phyloP scores from a whole-genome alignment of 352 stramenopile genomes.

The Phytophthora capsici region DNA sequence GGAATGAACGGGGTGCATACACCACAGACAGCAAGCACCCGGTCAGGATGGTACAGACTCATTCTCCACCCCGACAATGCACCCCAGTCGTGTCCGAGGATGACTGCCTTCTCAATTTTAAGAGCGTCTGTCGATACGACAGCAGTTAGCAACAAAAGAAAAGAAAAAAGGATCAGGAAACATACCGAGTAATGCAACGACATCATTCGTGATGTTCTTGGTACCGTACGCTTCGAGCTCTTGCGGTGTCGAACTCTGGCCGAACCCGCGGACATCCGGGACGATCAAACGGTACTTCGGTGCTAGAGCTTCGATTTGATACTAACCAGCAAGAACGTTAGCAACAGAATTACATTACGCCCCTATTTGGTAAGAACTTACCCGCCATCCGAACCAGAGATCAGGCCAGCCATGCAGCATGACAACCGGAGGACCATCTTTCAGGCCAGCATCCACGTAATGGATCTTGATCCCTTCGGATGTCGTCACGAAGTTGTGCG shows the following conservation, averaged over 20 bases:
- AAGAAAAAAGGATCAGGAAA: not conserved
- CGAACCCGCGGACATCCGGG: constrained; percentile 60
- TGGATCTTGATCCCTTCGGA: constrained; percentile 48
- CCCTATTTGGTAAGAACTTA: constrained; percentile 15
- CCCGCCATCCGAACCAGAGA: constrained; percentile 65
- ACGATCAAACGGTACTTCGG: constrained; percentile 65
- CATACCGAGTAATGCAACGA: constrained; percentile 47
- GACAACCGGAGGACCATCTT: constrained; percentile 53
- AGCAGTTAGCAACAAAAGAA: not conserved
- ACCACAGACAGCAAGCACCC: constrained; percentile 56
- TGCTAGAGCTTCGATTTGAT: constrained; percentile 57
- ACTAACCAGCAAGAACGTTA: constrained; percentile 24
- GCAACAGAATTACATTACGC: not conserved
- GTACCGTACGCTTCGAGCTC: constrained; percentile 48
- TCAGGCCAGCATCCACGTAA: constrained; percentile 55
- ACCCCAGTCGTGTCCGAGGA: constrained; percentile 73
- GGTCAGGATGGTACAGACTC: constrained; percentile 59
- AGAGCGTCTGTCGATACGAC: constrained; percentile 42
- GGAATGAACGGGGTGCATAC: constrained; percentile 68
- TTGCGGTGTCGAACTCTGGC: constrained; percentile 49
- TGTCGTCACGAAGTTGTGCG: constrained; percentile 42
- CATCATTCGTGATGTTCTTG: constrained; percentile 57
- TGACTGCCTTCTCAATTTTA: constrained; percentile 50
- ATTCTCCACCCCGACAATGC: constrained; percentile 56
- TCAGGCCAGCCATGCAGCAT: constrained; percentile 74